Evolutionary conservation across 768 basidiomycete genomes (phyloP), one percentile per base, ranked within the genome.

Genomic region (Termitomyces sp.): DNA sequence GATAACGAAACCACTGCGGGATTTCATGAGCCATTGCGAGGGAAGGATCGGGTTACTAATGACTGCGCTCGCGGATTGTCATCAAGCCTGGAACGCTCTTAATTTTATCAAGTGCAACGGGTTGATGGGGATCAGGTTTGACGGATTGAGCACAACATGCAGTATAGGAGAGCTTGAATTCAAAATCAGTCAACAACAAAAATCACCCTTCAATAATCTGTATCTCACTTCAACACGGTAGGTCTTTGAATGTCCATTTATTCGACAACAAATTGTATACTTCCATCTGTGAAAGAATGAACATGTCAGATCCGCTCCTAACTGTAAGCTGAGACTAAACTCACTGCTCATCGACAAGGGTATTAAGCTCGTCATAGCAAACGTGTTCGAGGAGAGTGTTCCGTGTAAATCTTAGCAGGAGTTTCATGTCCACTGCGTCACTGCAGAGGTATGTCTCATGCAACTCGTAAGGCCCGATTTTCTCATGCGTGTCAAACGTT

Each of bases 31-130:
- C 25, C 9, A 4, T 29, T 37, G 20, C 3, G 25, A 17, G 5
- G 25, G 17, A 29, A n/a, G 45, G 37, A n/a, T 29, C 17, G 40
- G 40, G 31, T 51, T 20, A 59, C 54, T 70, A 62, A 51, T 72
- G 68, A 60, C 70, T 76, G 52, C 86, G 78, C 51, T 74, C 75
- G 54, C 86, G 31, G 69, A 91, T 83, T 43, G 87, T 91, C 91
- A 92, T 92, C 36, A 91, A 79, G 9, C 90, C 91, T 2, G 87
- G 86, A 6, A 92, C 79, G 63, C 82, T 80, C 65, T 75, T 81
- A 53, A 81, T 84, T 61, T 82, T 79, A 60, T 88, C 83, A 51
- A 90, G 69, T 1, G 83, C 83, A 31, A 91, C 82, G 1, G 88
- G 88, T 31, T 76, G 78, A 66, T 80, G 81, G 14, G 88, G 84